Base-by-base conservation (phyloP, 768 basidiomycete species). In the Mycena filopes region DNA sequence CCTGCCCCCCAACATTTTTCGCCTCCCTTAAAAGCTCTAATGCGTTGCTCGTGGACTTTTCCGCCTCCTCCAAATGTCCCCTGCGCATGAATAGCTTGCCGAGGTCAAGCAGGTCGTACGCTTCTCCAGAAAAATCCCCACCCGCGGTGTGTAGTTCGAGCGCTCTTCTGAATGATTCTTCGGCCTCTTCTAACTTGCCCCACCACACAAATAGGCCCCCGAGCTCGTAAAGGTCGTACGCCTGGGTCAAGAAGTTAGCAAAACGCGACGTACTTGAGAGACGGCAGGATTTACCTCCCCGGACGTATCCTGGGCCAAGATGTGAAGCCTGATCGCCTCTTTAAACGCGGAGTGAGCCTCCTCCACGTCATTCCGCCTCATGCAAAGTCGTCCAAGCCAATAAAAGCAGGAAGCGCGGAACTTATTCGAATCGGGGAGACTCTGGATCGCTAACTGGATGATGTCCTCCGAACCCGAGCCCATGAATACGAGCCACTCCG, bases 31-130 rank as follows among this genome's bases (percentile, higher is more conserved):
- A 18, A 4, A 69, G 55, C 20, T 53, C 49, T 1, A 69, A 51
- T 26, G 67, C 67, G 16, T 57, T 47, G 23, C 23, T 62, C 55
- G 49, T 62, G 20, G 31, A 50, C 23, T 16, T 48, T 26, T 69
- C 67, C 7, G 67, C 67, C 7, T 69, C 55, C 21, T 51, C 51
- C 16, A 69, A 55, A 40, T 65, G 42, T 2, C 67, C 63, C 11
- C 62, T 54, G 11, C 67, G 63, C 67, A 65, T 65, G 54, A 69
- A 65, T 6, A 69, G 55, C 49, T 69, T 69, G 28, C 67, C 67
- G 3, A 69, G 59, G 21, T 65, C 67, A 26, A 69, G 63, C 55
- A 69, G 28, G 45, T 60, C 63, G 31, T 61, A 65, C 20, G 63
- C 63, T 21, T 69, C 43, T 28, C 67, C 67, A 0, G 26, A 43